Evolutionary conservation across 768 basidiomycete species (phyloP).

Genomic region (Kwoniella botswanensis): DNA sequence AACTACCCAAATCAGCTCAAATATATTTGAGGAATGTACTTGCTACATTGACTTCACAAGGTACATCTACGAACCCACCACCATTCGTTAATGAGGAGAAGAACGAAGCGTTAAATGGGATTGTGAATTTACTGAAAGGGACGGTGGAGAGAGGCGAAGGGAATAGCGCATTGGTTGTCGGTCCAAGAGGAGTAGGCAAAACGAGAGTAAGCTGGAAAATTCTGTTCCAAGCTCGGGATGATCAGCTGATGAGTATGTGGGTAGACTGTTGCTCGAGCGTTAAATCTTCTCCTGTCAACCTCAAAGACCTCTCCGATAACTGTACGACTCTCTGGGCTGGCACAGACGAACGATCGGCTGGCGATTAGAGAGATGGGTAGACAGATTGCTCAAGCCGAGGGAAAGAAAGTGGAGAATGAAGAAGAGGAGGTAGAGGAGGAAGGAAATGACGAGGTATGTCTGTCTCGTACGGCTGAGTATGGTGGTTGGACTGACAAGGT

Average conservation of each 20-base stretch:
- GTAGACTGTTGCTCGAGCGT: constrained; percentile 40
- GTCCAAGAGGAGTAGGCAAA: constrained; percentile 86
- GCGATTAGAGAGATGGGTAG: constrained; percentile 91
- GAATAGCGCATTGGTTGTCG: constrained; percentile 87
- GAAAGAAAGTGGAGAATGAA: constrained; percentile 61
- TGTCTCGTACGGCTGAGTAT: not conserved
- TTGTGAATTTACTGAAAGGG: constrained; percentile 71
- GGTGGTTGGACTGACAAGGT: not conserved
- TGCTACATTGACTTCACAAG: constrained; percentile 27
- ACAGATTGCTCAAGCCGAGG: constrained; percentile 67
- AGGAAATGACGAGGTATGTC: constrained; percentile 48
- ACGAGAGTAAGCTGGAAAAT: constrained; percentile 65
- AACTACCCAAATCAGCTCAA: constrained; percentile 25
- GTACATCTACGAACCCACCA: constrained; percentile 24
- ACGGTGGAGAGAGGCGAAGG: constrained; percentile 83
- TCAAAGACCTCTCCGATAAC: constrained; percentile 65
- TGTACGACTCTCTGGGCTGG: constrained; percentile 81
- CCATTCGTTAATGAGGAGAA: constrained; percentile 46
- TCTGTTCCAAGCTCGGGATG: not conserved
- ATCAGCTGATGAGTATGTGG: not conserved
- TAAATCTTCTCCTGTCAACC: constrained; percentile 42
- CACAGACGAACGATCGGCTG: constrained; percentile 80
- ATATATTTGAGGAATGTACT: constrained; percentile 32
- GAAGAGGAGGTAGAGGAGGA: constrained; percentile 59
- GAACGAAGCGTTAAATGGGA: constrained; percentile 64